Base-by-base conservation (phyloP, 345 rosid species). In the Citrus trifoliata region DNA sequence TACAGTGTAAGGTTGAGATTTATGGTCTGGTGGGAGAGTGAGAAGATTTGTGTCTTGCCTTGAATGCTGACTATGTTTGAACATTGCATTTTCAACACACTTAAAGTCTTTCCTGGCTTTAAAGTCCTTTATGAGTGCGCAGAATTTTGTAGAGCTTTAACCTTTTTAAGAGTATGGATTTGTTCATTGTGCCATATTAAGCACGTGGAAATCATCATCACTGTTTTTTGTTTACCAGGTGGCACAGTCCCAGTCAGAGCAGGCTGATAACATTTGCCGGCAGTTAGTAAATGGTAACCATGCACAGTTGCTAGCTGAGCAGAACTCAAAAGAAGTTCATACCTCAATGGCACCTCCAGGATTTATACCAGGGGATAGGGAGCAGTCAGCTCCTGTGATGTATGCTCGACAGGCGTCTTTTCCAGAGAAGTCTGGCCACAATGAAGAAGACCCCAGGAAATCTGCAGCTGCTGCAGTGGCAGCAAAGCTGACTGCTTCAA, bases 401-500 rank as follows among this genome's bases (percentile, higher is more conserved):
- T 86, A 82, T 65, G 28, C 81, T 0, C 67, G 70, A 33, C 82
- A 84, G 81, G 75, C 68, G 6, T 77, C 85, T 67, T 83, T 79
- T 51, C 77, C 86, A 14, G 86, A 83, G 56, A 81, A 80, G 16
- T 60, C 79, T 32, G 78, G 73, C 67, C 87, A 67, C 59, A 32
- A 78, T 24, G 84, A 82, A 62, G 89, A 84, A 76, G 84, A 79
- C 74, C 80, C 81, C 59, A 58, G 83, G 58, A 84, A 87, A 33
- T 87, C 86, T 37, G 86, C 86, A 19, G 89, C 87, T 25, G 89
- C 87, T 80, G 89, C 83, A 24, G 85, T 75, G 28, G 76, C 76
- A 22, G 76, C 76, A 73, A 59, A 73, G 76, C 76, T 73, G 37
- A 73, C 76, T n/a, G 76, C 76, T n/a, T 73, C 76, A n/a, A 58